phyloP scores from a whole-genome alignment of 2,329 filamentous ascomycete genomes.

The Aspergillus sojae region DNA sequence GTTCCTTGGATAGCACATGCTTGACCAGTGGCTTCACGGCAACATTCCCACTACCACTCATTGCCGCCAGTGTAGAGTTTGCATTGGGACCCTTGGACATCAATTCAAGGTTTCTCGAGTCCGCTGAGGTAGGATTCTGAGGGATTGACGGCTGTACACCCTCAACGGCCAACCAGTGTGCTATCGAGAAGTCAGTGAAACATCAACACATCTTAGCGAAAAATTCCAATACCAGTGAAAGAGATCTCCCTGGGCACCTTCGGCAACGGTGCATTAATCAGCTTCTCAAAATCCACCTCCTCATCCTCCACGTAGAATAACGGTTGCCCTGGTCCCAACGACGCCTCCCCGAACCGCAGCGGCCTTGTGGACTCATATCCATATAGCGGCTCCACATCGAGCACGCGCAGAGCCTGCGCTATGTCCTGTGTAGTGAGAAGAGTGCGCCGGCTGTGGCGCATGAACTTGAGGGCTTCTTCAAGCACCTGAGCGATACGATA shows the following conservation, averaged over 20 bases:
- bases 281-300: conserved; percentile 97
- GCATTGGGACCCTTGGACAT: conserved; percentile 87
- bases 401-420: conserved; percentile 77
- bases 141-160: conserved; percentile 95
- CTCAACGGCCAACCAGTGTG: conserved; percentile 96
- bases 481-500: conserved; percentile 93
- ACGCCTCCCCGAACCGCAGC: conserved; percentile 89
- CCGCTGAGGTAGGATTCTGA: conserved; percentile 87
- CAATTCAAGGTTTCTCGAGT: conserved; percentile 81
- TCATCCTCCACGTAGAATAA: conserved; percentile 98
- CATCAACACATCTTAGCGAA: conserved; percentile 9
- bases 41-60: conserved; percentile 80
- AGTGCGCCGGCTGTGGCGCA: conserved; percentile 87
- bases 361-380: conserved; percentile 93
- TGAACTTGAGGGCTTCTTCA: conserved; percentile 91
- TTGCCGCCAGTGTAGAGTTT: conserved; percentile 80
- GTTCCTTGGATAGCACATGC: conserved; percentile 92
- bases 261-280: conserved; percentile 93
- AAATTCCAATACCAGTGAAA: conserved; percentile 70
- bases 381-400: conserved; percentile 94
- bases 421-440: conserved; percentile 88
- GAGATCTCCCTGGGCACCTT: conserved; percentile 92
- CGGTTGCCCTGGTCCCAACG: conserved; percentile 87
- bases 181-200: conserved; percentile 48
- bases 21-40: conserved; percentile 89